Conservation (phyloP, 768 basidiomycete genomes). For the Boletus rufocinnamomeus region DNA sequence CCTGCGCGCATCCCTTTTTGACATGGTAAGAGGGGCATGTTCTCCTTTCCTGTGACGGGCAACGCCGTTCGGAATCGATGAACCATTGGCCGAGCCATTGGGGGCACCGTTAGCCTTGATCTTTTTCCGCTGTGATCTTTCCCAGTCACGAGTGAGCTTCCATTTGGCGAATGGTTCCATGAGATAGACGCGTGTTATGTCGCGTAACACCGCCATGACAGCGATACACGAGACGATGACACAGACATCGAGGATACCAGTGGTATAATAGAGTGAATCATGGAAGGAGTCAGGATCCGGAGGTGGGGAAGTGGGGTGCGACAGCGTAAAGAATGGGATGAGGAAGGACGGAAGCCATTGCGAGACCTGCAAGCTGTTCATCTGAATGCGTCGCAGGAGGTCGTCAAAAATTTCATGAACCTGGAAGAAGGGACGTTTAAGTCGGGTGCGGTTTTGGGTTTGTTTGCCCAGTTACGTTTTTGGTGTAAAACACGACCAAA, state of each 20-base stretch:
- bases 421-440: slow-evolving; percentile 16
- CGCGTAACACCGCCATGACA: slow-evolving; percentile 85
- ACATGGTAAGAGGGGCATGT: slow-evolving; percentile 20
- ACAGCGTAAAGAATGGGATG: slow-evolving; percentile 71
- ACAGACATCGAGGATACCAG: slow-evolving; percentile 77
- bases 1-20: slow-evolving; percentile 53
- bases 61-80: slow-evolving; percentile 33
- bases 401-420: slow-evolving; percentile 41
- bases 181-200: slow-evolving; percentile 68
- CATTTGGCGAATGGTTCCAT: slow-evolving; percentile 81
- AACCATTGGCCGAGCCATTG: slow-evolving; percentile 29
- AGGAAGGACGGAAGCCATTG: slow-evolving; percentile 55
- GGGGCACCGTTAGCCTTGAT: slow-evolving; percentile 26
- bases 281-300: slow-evolving; percentile 69
- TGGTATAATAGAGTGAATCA: slow-evolving; percentile 65
- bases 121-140: slow-evolving; percentile 23
- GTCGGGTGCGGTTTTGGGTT: slow-evolving; percentile 28
- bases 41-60: slow-evolving; percentile 29
- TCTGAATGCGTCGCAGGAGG: slow-evolving; percentile 31
- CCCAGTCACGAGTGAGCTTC: slow-evolving; percentile 64
- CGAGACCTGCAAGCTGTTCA: slow-evolving; percentile 39
- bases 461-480: slow-evolving; percentile 37
- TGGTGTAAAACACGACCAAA: slow-evolving; percentile 31
- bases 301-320: slow-evolving; percentile 63
- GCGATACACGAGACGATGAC: slow-evolving; percentile 80